A percentile compares a stretch with the other conserved stretches of the same genome.
These are phyloP conservation scores for Aquilaria agallochum DNA, from an alignment of 441 rosid species.

Conservation along the genomic window DNA sequence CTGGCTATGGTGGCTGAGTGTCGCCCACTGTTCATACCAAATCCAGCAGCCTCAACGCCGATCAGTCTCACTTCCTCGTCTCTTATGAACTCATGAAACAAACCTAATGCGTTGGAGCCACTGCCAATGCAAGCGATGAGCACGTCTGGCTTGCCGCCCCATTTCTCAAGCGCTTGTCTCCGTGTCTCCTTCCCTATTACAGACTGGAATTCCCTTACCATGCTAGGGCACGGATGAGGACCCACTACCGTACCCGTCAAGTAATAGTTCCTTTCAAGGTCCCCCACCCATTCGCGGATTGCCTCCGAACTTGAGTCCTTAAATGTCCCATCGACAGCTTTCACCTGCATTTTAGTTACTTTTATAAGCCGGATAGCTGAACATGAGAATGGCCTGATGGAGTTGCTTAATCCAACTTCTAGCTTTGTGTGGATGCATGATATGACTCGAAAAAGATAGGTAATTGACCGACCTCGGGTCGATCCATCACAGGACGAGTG, in stretches of 20 bases:
- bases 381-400: too few relatives aligned
- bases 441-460: too few relatives aligned
- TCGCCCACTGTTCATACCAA: constrained; percentile 66
- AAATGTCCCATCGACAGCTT: constrained; percentile 40
- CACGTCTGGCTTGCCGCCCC: constrained; percentile 87
- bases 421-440: too few relatives aligned
- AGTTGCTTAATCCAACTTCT: too few relatives aligned
- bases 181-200: constrained; percentile 80
- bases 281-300: constrained; percentile 51
- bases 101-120: constrained; percentile 79
- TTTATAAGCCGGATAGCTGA: too few relatives aligned
- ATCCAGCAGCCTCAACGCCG: constrained; percentile 78
- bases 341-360: constrained; percentile 22
- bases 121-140: constrained; percentile 80
- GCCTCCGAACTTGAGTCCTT: constrained; percentile 74
- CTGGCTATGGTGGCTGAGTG: constrained; percentile 67
- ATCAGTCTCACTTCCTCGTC: constrained; percentile 65
- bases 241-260: constrained; percentile 62
- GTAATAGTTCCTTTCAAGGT: constrained; percentile 39
- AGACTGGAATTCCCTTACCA: constrained; percentile 76
- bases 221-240: constrained; percentile 79
- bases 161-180: constrained; percentile 60
- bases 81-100: constrained; percentile 61
- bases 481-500: too few relatives aligned
- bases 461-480: too few relatives aligned